Base-by-base conservation (phyloP, 768 basidiomycete species). In the Mycena latifolia region DNA sequence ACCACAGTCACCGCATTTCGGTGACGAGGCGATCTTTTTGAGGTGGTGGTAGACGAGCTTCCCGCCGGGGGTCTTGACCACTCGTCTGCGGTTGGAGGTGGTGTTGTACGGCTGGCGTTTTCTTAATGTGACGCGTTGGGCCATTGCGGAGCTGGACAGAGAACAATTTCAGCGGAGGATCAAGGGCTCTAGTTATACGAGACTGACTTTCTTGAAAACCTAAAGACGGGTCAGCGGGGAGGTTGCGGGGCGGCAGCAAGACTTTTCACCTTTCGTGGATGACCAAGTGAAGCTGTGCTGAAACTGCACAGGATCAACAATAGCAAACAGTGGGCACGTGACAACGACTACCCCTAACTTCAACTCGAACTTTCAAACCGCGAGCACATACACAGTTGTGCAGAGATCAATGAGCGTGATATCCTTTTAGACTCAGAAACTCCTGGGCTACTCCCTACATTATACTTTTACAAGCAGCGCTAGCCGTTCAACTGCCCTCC, bases 1-100 rank as follows among this genome's bases (percentile, higher is more conserved):
- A 67, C 96, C 97, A 75, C 98, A 99, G 85, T 99, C 98, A 87
- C 98, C 98, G 81, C 97, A 99, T 82, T 98, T 98, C 72, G 96
- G 97, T 50, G 92, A 84, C 31, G 93, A 88, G 61, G 90, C 91
- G 71, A 89, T 89, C 85, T 99, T 99, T 89, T 96, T 94, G 82
- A 98, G 84, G 81, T 98, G 94, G 85, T 99, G 96, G 85, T 97
- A 96, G 74, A 97, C 95, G 74, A 98, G 92, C 83, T 93, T 95
- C 71, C 98, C 98, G 82, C 97, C 98, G 59, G 98, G 98, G 39
- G 98, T 99, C 88, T 98, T 99, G 66, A 99, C 90, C 71, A 99
- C 88, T 73, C 96, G 92, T 78, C 96, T 88, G 78, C 95, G 90
- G 88, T 92, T 96, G 64, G 97, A 99, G 75, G 91, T 90, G 82